phyloP scores from a whole-genome alignment of 768 basidiomycete genomes.

The Lactarius sanguifluus region DNA sequence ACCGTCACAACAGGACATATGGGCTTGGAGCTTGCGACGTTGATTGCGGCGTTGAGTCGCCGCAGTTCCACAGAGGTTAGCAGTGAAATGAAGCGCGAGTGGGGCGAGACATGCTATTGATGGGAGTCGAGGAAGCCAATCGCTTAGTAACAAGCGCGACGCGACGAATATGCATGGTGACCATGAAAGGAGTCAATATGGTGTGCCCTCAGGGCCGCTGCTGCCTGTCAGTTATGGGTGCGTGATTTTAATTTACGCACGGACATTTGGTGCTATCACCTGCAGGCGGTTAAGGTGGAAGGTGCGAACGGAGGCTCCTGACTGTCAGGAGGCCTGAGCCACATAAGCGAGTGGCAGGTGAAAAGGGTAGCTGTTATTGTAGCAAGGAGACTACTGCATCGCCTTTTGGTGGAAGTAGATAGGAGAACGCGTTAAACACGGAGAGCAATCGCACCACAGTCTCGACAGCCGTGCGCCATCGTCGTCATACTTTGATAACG shows the following conservation, averaged over 20 bases:
- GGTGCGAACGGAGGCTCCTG: conserved; percentile 24
- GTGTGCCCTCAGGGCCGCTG: conserved; percentile 24
- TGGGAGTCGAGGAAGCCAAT: conserved; percentile 12
- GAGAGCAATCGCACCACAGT: conserved; percentile 19
- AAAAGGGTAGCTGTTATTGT: conserved; percentile 7
- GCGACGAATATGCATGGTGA: conserved; percentile 27
- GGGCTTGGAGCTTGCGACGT: conserved; percentile 13
- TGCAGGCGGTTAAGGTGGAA: conserved; percentile 20
- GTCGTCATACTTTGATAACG: conserved; percentile 25
- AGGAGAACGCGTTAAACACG: conserved; percentile 22
- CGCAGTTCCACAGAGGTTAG: conserved; percentile 14
- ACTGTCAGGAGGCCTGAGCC: conserved; percentile 20
- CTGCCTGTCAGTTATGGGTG: conserved; percentile 18
- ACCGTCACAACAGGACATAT: conserved; percentile 15
- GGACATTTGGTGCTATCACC: conserved; percentile 29
- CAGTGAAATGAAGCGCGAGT: conserved; percentile 24
- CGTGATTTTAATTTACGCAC: conserved; percentile 28
- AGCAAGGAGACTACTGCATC: conserved; percentile 6
- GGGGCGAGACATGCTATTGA: conserved; percentile 12
- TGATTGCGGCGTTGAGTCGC: conserved; percentile 22
- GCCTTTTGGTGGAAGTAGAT: conserved; percentile 22
- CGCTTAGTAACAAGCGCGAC: conserved; percentile 29
- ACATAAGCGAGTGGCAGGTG: conserved; percentile 20
- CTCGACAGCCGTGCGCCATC: conserved; percentile 13
- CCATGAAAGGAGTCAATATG: conserved; percentile 23